Base-by-base conservation (phyloP, 345 rosid genomes). In the Reutealis trisperma region DNA sequence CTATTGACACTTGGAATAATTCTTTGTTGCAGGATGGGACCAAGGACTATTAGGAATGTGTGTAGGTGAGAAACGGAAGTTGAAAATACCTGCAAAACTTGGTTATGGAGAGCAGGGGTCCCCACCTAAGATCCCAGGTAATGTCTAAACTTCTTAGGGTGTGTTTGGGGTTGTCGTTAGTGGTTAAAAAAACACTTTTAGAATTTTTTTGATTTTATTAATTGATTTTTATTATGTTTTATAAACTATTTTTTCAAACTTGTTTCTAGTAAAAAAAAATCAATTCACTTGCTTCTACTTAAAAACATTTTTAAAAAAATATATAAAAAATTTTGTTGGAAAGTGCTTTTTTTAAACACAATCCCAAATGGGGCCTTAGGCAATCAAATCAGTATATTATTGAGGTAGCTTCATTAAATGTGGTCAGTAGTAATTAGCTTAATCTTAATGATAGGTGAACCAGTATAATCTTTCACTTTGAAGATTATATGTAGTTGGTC, bases 91-190 rank as follows among this genome's bases (percentile, higher is more conserved):
- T 8, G 86, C 99, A 52, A 96, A 90, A 71, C 96, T 95, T 74
- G 99, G 98, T 75, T 95, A 95, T 67, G 97, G 99, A 45, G 89
- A 74, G 3, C 96, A 86, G 62, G 99, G 99, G 51, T 89, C 98
- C 71, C 98, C 99, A 63, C 99, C 98, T 7, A 93, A 90, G 49
- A 95, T 95, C 52, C 98, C 98, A 0, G 99, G 98, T 92, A 89
- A 79, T 9, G 55, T 27, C 49, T 6, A 24, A 32, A 70, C 32
- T 49, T 27, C n/a, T n/a, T n/a, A n/a, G n/a, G n/a, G n/a, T n/a
- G n/a, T n/a, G n/a, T n/a, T n/a, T n/a, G n/a, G n/a, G n/a, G n/a
- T n/a, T n/a, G n/a, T n/a, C n/a, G n/a, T n/a, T n/a, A n/a, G n/a
- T n/a, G n/a, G n/a, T n/a, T n/a, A n/a, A n/a, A n/a, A n/a, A n/a